phyloP scores from a whole-genome alignment of 495 filamentous ascomycete species.

The Filosporella fistucella region DNA sequence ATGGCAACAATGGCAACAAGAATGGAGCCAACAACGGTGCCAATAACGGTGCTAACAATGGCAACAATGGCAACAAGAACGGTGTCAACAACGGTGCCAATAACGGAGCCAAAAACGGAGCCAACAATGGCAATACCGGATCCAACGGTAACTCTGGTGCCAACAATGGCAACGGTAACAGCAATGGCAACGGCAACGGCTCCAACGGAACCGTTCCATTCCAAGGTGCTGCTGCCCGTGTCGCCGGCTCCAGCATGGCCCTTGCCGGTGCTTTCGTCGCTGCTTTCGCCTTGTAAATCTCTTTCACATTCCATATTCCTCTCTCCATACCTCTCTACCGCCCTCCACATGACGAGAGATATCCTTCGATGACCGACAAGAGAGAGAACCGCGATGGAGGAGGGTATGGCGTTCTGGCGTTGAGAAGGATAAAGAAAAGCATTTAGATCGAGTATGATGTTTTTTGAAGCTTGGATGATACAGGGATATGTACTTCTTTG shows the following conservation, averaged over 20 bases:
- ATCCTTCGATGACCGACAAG: too few species aligned
- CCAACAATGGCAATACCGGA: neutral
- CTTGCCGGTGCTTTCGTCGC: neutral
- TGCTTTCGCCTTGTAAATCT: neutral
- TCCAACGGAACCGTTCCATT: neutral
- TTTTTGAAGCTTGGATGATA: too few species aligned
- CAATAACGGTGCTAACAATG: neutral
- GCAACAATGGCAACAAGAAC: neutral
- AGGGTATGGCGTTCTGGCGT: too few species aligned
- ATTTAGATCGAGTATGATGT: too few species aligned
- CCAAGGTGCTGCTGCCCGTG: neutral
- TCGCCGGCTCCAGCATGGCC: neutral
- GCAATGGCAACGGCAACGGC: neutral
- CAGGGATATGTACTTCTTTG: too few species aligned
- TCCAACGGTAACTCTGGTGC: neutral
- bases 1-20: neutral
- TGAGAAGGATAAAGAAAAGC: too few species aligned
- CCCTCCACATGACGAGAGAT: too few species aligned
- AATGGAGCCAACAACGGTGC: neutral
- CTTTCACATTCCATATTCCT: too few species aligned
- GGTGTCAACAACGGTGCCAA: neutral
- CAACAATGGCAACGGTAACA: neutral
- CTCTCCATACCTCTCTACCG: too few species aligned
- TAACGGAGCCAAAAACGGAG: neutral
- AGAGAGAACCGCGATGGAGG: too few species aligned